These are phyloP conservation scores for Lactarius sanguifluus DNA, from an alignment of 768 basidiomycete species.

Conservation along the genomic window DNA sequence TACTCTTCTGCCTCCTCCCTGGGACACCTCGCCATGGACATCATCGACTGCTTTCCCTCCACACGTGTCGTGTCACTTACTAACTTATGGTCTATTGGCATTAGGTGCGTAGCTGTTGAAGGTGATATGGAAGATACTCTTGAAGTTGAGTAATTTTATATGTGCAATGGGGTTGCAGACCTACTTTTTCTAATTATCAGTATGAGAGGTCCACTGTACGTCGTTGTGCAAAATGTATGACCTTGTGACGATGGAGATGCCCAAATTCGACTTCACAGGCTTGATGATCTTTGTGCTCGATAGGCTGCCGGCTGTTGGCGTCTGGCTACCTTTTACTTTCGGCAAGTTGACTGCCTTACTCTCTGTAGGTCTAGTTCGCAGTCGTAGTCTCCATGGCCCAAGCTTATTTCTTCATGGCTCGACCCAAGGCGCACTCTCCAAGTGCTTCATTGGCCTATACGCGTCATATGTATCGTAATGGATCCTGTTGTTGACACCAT, in stretches of 20 bases:
- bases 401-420: slow-evolving; percentile 46
- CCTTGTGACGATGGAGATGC: slow-evolving; percentile 16
- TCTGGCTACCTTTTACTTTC: slow-evolving; percentile 88
- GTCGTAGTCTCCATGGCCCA: not conserved
- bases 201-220: slow-evolving; percentile 79
- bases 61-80: too few species aligned
- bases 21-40: too few species aligned
- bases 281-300: slow-evolving; percentile 87
- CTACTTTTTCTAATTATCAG: slow-evolving; percentile 65
- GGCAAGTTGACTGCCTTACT: slow-evolving; percentile 82
- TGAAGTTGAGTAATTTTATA: slow-evolving; percentile 57
- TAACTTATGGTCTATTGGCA: too few species aligned
- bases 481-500: slow-evolving; percentile 78
- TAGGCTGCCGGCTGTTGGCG: slow-evolving; percentile 69
- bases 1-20: too few species aligned
- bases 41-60: too few species aligned
- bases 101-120: slow-evolving; percentile 40
- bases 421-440: slow-evolving; percentile 70
- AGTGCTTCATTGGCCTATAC: slow-evolving; percentile 75
- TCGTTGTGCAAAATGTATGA: slow-evolving; percentile 80
- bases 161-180: slow-evolving; percentile 14
- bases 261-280: slow-evolving; percentile 49
- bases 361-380: slow-evolving; percentile 52
- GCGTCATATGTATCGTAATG: slow-evolving; percentile 73
- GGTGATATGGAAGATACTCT: slow-evolving; percentile 95